Evolutionary conservation across 495 filamentous ascomycete genomes (phyloP), one percentile per base, ranked within the genome.

Genomic region (Diplogelasinospora grovesii): DNA sequence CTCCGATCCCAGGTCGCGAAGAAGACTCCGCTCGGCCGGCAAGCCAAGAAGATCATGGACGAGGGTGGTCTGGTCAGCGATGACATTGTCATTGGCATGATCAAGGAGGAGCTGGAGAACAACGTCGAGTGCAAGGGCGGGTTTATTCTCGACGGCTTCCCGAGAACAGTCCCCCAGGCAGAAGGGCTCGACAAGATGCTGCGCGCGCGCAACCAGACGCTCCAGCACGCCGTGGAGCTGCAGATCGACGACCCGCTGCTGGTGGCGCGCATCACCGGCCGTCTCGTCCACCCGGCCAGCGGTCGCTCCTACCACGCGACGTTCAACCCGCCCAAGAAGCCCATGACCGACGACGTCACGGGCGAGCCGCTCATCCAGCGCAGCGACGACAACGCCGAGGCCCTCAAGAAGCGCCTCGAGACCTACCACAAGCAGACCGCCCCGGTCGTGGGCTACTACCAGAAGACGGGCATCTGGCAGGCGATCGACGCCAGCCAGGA

Each of bases 41-140:
- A 95, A 71, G 92, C 92, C 43, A 99, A 99, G 83, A 99, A 99
- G 81, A 99, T 99, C 66, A 99, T 99, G 92, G 90, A 99, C 55
- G 81, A 89, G 58, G 92, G 92, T 53, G 92, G 89, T 41, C 78
- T 99, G 41, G 92, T 99, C 57, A 95, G 87, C 65, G 92, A 99
- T 60, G 93, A 97, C 62, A 99, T 99, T 60, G 89, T 99, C 76
- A 80, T 99, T 60, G 85, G 88, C 63, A 99, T 99, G 93, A 99
- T 99, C 71, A 87, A 86, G 78, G 82, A 78, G 62, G 89, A 99
- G 75, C 76, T 99, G 15, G 84, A 94, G 50, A 85, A 76, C 71
- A 99, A 99, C 68, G 49, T 64, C 40, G 89, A 97, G 68, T 99
- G 92, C 82, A 87, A 85, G 76, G 90, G 89, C 66, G 92, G 92